These are phyloP conservation scores for Chytridiales sp. DNA, from an alignment of 371 early-diverging fungal genomes.

Conservation along the genomic window DNA sequence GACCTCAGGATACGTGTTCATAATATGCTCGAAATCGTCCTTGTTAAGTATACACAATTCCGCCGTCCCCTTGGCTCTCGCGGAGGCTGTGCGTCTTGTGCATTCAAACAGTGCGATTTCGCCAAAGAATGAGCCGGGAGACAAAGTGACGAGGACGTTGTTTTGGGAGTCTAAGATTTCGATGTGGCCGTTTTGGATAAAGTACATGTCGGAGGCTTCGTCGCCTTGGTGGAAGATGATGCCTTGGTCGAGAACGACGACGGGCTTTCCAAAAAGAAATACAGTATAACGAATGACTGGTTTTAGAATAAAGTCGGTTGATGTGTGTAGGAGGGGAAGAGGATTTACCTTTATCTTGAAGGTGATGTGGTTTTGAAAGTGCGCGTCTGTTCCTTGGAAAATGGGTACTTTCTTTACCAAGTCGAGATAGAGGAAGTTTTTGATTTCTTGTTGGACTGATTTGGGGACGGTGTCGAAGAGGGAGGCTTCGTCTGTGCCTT, in stretches of 20 bases:
- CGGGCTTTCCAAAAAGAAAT: conserved; percentile 16
- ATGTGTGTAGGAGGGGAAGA: too few species aligned
- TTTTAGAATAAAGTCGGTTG: too few species aligned
- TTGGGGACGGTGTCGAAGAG: conserved; percentile 25
- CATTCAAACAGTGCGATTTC: conserved; percentile 20
- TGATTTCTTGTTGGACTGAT: conserved; percentile 23
- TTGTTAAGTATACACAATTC: conserved; percentile 16
- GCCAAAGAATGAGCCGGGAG: conserved; percentile 15
- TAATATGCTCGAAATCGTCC: conserved; percentile 8
- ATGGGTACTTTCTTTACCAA: conserved; percentile 22
- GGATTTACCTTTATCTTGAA: conserved; percentile 25
- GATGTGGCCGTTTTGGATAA: conserved; percentile 19
- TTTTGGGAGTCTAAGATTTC: conserved; percentile 30
- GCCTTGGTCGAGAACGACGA: conserved; percentile 34
- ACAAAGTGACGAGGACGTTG: conserved; percentile 11
- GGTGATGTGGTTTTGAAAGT: conserved; percentile 16
- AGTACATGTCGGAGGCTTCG: conserved; percentile 8
- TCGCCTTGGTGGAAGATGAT: conserved; percentile 21
- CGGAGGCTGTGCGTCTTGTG: conserved; percentile 10
- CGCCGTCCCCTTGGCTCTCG: conserved; percentile 9
- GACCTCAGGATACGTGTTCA: not conserved
- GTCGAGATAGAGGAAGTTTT: conserved; percentile 28
- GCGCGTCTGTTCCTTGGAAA: conserved; percentile 17
- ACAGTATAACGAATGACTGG: too few species aligned
- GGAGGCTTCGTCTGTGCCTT: conserved; percentile 24